Base-by-base conservation (phyloP, 495 filamentous ascomycete genomes). In the Symbiotaphrina buchneri region DNA sequence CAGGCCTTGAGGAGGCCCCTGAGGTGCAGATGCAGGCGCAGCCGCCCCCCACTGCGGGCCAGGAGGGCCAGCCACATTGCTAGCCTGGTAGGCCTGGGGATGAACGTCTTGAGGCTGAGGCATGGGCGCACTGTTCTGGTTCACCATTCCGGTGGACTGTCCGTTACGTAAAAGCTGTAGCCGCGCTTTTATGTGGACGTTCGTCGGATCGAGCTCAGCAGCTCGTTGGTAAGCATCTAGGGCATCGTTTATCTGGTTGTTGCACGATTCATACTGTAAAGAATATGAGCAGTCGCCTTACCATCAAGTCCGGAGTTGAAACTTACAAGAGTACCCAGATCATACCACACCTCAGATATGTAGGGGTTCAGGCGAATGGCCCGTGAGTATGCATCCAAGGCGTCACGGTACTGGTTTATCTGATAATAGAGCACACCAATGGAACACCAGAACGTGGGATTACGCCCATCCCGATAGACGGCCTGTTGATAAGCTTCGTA, bases 291-390 rank as follows among this genome's bases (percentile, higher is more conserved):
- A 15, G 11, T 3, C 24, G 1, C 13, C 7, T n/a, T 6, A 4
- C 18, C 24, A 13, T 7, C 4, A 13, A 11, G n/a, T 15, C 8
- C 34, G 30, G 18, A 36, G 21, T 21, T 8, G 21, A 46, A 51
- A 65, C 76, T 61, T 68, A 91, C 80, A 57, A 97, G 44, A 42
- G 90, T 99, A 24, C 87, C 87, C 24, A 99, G 57, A 55, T 99
- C 90, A 53, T 95, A 99, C 87, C 87, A 99, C 24, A 99, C 87
- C 50, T 99, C 87, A 3, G 87, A 95, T 39, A 99, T 99, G 59
- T 90, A 93, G 2, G 87, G 87, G 47, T 95, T 99, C 45, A 99
- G 57, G 36, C 87, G 80, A 44, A 99, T 99, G 26, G 87, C 87
- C 37, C 87, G 81, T 41, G 83, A 93, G 54, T 99, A 99, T 38